phyloP scores from a whole-genome alignment of 352 stramenopile genomes.

The Globisporangium splendens region DNA sequence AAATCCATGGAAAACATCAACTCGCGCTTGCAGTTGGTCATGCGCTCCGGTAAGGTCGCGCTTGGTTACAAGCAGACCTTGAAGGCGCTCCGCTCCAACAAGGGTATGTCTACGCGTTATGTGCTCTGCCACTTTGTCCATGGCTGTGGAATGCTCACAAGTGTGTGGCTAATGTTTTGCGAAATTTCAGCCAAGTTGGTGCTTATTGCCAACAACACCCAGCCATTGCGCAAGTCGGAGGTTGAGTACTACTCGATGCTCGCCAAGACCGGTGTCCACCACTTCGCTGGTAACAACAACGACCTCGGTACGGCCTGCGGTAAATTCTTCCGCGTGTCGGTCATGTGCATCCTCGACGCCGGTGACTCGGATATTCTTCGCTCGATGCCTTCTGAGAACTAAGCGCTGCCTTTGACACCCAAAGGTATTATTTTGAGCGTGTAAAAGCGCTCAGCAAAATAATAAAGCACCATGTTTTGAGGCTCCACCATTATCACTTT shows the following conservation, averaged over 20 bases:
- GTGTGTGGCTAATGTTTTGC: not conserved
- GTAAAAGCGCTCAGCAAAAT: slow-evolving; percentile 1
- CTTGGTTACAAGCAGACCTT: slow-evolving; percentile 99
- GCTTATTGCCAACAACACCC: slow-evolving; percentile 97
- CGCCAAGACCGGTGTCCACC: slow-evolving; percentile 97
- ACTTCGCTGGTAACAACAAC: slow-evolving; percentile 98
- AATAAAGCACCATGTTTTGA: slow-evolving; percentile 14
- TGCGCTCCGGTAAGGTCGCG: slow-evolving; percentile 98
- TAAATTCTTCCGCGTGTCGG: slow-evolving; percentile 99
- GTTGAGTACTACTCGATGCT: slow-evolving; percentile 99
- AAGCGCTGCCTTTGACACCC: not conserved
- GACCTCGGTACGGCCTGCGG: slow-evolving; percentile 98
- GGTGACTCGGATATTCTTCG: slow-evolving; percentile 99
- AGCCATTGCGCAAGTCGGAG: slow-evolving; percentile 98
- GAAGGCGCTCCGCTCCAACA: slow-evolving; percentile 95
- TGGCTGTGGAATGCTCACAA: not conserved
- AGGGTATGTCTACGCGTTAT: slow-evolving; percentile 45
- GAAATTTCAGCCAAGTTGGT: slow-evolving; percentile 92
- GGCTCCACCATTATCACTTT: slow-evolving; percentile 6
- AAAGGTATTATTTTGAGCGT: not conserved
- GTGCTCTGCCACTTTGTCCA: not conserved
- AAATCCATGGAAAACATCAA: slow-evolving; percentile 99
- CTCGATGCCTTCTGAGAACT: slow-evolving; percentile 54
- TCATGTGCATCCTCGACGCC: slow-evolving; percentile 94
- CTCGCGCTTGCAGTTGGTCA: slow-evolving; percentile 98